Conservation (phyloP, 2,329 filamentous ascomycete species). For the Ophiostoma perfectum region DNA sequence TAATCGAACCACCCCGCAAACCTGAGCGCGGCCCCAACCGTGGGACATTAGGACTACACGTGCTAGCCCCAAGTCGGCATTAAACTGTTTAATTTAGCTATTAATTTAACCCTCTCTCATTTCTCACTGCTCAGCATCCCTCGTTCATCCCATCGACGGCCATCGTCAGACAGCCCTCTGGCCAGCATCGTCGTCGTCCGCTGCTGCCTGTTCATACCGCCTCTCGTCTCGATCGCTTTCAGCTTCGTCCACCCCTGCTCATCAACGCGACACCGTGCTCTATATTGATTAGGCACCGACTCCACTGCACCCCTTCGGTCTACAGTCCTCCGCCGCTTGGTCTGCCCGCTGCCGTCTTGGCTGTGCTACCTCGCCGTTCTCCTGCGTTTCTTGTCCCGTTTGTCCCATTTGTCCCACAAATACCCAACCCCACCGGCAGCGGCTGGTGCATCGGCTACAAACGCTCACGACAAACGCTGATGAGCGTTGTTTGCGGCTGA, state of each 20-base stretch:
- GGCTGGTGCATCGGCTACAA: too few relatives aligned
- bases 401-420: neutral
- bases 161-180: neutral
- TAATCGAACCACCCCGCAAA: slow-evolving; percentile 6
- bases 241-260: too few relatives aligned
- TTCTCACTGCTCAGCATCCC: neutral
- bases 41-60: neutral
- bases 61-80: neutral
- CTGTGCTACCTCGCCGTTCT: too few relatives aligned
- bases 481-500: too few relatives aligned
- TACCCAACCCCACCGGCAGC: neutral
- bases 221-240: too few relatives aligned
- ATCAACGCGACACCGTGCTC: too few relatives aligned
- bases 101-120: neutral
- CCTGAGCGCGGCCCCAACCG: neutral
- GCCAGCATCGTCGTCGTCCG: neutral
- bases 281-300: too few relatives aligned
- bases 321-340: too few relatives aligned
- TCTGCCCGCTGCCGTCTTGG: neutral
- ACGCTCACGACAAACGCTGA: too few relatives aligned
- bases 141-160: neutral
- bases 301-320: too few relatives aligned
- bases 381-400: too few relatives aligned
- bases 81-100: neutral
- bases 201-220: neutral